phyloP scores from a whole-genome alignment of 805 yeast species.

The Metschnikowia shivogae region DNA sequence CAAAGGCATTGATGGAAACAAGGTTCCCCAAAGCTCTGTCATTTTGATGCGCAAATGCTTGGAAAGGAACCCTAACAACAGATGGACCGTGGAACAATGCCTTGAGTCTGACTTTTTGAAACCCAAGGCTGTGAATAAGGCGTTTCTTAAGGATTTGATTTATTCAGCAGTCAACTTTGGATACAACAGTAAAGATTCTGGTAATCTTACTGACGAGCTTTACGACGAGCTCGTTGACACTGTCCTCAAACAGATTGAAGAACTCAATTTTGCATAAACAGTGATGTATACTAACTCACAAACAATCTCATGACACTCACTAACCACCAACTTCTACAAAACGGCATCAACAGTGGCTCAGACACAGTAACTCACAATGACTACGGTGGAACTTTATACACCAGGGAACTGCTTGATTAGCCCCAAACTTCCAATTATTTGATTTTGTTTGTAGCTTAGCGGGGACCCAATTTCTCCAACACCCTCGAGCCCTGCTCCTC shows the following conservation, averaged over 20 bases:
- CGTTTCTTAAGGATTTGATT: conserved; percentile 64
- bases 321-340: too few species aligned
- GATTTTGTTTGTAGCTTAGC: conserved; percentile 37
- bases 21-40: conserved; percentile 66
- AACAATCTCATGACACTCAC: too few species aligned
- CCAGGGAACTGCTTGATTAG: too few species aligned
- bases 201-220: conserved; percentile 35
- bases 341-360: too few species aligned
- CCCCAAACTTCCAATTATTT: too few species aligned
- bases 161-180: conserved; percentile 79
- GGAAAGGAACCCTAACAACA: conserved; percentile 59
- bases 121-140: conserved; percentile 69
- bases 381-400: too few species aligned
- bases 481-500: conserved; percentile 91
- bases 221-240: conserved; percentile 42
- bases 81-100: conserved; percentile 64
- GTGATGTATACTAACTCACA: background rate
- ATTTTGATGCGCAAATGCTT: conserved; percentile 72
- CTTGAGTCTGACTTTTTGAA: conserved; percentile 61
- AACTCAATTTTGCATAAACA: conserved; percentile 29
- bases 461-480: conserved; percentile 85
- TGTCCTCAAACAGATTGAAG: conserved; percentile 52
- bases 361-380: too few species aligned
- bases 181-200: conserved; percentile 34
- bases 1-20: conserved; percentile 53